Evolutionary conservation across 2,329 filamentous ascomycete genomes (phyloP), one percentile per base, ranked within the genome.

Genomic region (Clonostachys sp.): DNA sequence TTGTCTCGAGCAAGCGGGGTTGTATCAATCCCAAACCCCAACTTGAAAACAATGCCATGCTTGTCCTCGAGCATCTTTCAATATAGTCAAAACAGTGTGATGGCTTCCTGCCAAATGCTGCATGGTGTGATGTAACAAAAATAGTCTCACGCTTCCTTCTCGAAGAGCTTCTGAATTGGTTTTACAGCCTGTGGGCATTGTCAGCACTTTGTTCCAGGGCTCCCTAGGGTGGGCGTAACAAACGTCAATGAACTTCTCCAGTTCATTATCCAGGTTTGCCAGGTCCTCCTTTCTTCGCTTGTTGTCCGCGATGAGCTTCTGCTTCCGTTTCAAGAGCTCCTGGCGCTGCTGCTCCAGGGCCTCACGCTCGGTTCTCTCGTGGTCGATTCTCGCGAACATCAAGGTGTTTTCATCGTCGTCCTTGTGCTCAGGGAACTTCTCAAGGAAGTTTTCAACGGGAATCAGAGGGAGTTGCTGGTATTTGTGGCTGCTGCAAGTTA

Each of bases 221-320:
- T 14, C 24, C 9, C 24, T 10, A 18, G 20, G 12, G 45, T 5
- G 34, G 13, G 34, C 14, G 4, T 33, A 18, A 71, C 86, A 61
- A 61, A 89, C 88, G 66, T 95, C 90, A 58, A 96, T 92, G 61
- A 96, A 96, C 60, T 89, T 91, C 70, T 97, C 94, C 48, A 97
- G 73, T 65, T 96, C 90, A 60, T 88, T 87, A 59, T 99, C 94
- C 51, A 99, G 72, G 59, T 87, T 96, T 17, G 88, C 91, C 44
- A 99, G 72, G 59, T 97, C 91, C 48, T 96, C 91, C 64, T 95
- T 96, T 55, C 92, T 81, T 69, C 90, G 90, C 70, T 95, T 95
- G 64, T 96, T 96, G 63, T 83, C 80, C 2, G 77, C 73, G 45
- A 81, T 82, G 44, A 83, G 73, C 63, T 82, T 82, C 55, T 80